These are phyloP conservation scores for Globisporangium nodosum DNA, from an alignment of 352 stramenopile genomes.

Conservation along the genomic window DNA sequence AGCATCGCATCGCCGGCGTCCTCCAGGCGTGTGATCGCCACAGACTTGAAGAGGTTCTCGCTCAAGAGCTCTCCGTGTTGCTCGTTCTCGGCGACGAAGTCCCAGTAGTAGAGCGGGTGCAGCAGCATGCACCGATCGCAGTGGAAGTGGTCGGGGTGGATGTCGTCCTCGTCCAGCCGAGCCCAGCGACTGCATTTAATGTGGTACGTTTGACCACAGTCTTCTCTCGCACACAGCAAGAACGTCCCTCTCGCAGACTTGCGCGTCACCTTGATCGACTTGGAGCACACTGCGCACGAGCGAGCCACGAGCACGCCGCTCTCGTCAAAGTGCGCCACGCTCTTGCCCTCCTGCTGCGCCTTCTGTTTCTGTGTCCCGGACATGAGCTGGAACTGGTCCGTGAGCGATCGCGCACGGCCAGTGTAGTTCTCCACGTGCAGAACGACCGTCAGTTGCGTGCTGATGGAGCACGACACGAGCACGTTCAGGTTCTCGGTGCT, in stretches of 20 bases:
- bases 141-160: constrained; percentile 28
- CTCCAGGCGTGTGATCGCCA: constrained; percentile 22
- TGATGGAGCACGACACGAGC: constrained; percentile 44
- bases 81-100: constrained; percentile 53
- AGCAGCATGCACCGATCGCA: constrained; percentile 36
- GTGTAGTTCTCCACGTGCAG: constrained; percentile 62
- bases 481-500: constrained; percentile 46
- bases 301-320: constrained; percentile 38
- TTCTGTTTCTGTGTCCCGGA: constrained; percentile 9
- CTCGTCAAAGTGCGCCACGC: constrained; percentile 49
- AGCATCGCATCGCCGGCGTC: constrained; percentile 25
- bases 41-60: constrained; percentile 39
- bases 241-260: constrained; percentile 18
- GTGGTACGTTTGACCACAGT: constrained; percentile 59
- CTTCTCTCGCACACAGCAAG: constrained; percentile 39
- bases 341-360: constrained; percentile 20
- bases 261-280: constrained; percentile 33
- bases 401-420: constrained; percentile 25
- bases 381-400: constrained; percentile 36
- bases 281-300: constrained; percentile 47
- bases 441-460: constrained; percentile 34
- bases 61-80: constrained; percentile 35
- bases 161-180: constrained; percentile 22
- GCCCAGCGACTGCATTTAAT: constrained; percentile 64
- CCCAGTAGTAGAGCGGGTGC: constrained; percentile 42